These are phyloP conservation scores for Trichothecium roseum DNA, from an alignment of 2,329 filamentous ascomycete genomes.

Conservation along the genomic window DNA sequence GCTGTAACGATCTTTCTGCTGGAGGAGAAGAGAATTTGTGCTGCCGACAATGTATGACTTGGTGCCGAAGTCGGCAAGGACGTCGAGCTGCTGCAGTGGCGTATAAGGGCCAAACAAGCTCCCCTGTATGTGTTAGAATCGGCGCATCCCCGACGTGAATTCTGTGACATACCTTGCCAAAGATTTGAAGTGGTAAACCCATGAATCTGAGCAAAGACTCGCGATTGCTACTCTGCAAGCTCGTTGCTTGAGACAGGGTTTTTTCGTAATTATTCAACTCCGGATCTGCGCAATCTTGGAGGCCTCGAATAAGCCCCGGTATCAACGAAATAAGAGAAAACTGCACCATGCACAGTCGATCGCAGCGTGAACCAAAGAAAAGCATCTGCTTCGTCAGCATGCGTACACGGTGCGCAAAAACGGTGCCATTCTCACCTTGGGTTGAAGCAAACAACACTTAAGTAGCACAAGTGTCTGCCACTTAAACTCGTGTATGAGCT, in stretches of 20 bases:
- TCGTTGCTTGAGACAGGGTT: conserved; percentile 65
- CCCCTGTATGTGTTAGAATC: conserved; percentile 43
- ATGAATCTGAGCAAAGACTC: conserved; percentile 85
- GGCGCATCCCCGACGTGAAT: not conserved
- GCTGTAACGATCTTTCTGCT: conserved; percentile 92
- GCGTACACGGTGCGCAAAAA: too few relatives aligned
- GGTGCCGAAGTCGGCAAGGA: conserved; percentile 85
- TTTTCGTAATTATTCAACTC: conserved; percentile 76
- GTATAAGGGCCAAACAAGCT: conserved; percentile 96
- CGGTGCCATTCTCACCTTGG: conserved; percentile 83
- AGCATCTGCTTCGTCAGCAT: conserved; percentile 60
- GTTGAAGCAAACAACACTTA: conserved; percentile 87
- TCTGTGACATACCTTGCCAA: conserved; percentile 58
- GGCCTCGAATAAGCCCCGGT: conserved; percentile 77
- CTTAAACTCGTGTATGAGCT: conserved; percentile 88
- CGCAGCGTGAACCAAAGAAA: conserved; percentile 95
- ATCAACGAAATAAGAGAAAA: conserved; percentile 94
- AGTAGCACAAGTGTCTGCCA: conserved; percentile 90
- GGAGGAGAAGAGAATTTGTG: conserved; percentile 86
- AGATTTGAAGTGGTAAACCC: conserved; percentile 89
- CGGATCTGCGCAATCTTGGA: conserved; percentile 96
- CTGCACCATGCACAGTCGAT: conserved; percentile 94
- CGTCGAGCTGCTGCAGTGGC: conserved; percentile 86
- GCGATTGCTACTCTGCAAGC: conserved; percentile 83
- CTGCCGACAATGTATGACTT: conserved; percentile 97